phyloP scores from a whole-genome alignment of 371 early-diverging fungal species.

The Smittium mucronatum region DNA sequence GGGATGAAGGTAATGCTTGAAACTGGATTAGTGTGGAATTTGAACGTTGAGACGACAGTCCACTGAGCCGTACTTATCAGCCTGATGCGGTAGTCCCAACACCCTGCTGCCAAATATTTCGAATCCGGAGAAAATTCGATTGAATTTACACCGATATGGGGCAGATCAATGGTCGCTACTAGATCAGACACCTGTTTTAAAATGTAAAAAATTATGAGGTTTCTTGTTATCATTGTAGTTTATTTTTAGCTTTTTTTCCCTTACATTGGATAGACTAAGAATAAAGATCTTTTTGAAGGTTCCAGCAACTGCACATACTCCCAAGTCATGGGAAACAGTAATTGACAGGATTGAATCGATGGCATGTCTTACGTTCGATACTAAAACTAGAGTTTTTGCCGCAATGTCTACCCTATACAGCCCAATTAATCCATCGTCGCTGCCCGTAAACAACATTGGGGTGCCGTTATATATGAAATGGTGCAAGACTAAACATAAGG shows the following conservation, averaged over 20 bases:
- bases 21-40: neutral
- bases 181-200: neutral
- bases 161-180: neutral
- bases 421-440: neutral
- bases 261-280: neutral
- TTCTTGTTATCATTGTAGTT: too few species aligned
- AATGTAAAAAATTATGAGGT: neutral
- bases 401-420: neutral
- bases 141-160: neutral
- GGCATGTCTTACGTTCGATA: neutral
- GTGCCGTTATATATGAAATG: neutral
- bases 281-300: neutral
- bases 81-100: constrained; percentile 7
- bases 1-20: neutral
- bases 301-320: neutral
- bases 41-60: neutral
- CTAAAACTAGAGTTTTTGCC: neutral
- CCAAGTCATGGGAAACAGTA: neutral
- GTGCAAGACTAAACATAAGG: neutral
- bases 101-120: neutral
- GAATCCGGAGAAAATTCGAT: neutral
- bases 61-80: neutral
- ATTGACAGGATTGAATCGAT: neutral
- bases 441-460: neutral
- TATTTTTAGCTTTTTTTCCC: too few species aligned